Conservation (phyloP, 2,329 filamentous ascomycete genomes). For the Calycina marina region DNA sequence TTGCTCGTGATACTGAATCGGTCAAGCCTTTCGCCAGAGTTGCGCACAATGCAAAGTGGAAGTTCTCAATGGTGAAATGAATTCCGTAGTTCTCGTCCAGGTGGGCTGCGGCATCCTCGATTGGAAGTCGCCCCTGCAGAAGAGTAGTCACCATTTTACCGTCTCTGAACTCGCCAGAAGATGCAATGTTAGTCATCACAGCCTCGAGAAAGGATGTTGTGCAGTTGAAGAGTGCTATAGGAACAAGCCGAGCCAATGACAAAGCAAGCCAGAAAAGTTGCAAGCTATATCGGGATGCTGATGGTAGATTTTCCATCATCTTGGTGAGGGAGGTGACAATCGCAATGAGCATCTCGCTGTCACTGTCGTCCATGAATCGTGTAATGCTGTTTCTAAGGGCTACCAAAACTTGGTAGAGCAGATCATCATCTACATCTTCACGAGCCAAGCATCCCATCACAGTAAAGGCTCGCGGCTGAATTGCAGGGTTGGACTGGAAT, state of each 20-base stretch:
- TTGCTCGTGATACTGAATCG: conserved; percentile 43
- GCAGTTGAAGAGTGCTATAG: conserved; percentile 48
- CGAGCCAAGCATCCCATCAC: conserved; percentile 58
- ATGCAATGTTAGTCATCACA: conserved; percentile 48
- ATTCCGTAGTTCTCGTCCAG: conserved; percentile 53
- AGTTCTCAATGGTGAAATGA: conserved; percentile 47
- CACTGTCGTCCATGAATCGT: conserved; percentile 49
- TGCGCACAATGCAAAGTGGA: conserved; percentile 52
- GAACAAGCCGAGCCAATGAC: conserved; percentile 49
- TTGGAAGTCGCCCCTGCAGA: conserved; percentile 41
- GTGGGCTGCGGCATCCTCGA: conserved; percentile 46
- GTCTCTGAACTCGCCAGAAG: conserved; percentile 42
- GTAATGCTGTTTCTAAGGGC: conserved; percentile 49
- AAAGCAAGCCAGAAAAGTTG: conserved; percentile 59
- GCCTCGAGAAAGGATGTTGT: conserved; percentile 50
- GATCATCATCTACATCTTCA: conserved; percentile 59
- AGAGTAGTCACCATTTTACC: conserved; percentile 44
- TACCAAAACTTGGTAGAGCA: conserved; percentile 57
- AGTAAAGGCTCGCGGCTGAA: conserved; percentile 53
- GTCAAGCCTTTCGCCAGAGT: conserved; percentile 49
- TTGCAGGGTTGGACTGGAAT: conserved; percentile 58
- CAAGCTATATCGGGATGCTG: conserved; percentile 50
- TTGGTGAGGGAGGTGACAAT: conserved; percentile 54
- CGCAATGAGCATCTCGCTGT: conserved; percentile 53
- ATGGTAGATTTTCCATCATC: conserved; percentile 55